Base-by-base conservation (phyloP, 208 protist genomes). In the Balamuthia mandrillaris region DNA sequence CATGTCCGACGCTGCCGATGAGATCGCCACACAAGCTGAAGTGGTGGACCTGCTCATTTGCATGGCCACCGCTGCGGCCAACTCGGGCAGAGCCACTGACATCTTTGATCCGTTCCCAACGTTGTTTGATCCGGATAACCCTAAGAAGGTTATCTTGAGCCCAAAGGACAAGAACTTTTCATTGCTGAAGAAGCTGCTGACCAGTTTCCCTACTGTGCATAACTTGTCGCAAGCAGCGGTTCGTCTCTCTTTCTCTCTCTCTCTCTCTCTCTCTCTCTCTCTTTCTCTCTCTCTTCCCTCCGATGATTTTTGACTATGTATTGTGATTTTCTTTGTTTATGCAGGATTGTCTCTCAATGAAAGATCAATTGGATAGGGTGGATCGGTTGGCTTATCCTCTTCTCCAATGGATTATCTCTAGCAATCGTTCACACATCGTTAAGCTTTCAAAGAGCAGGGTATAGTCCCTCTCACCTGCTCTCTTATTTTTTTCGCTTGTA, bases 41-140 rank as follows among this genome's bases (percentile, higher is more conserved):
- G 85, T 90, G 37, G 88, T 87, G 37, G 88, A 90, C 31, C 68
- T 90, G 65, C 72, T 90, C 66, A 12, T 90, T 9, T 49, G 16
- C 35, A 88, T 90, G 54, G 44, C 75, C 29, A 51, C 24, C 14
- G 44, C 65, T 2, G 87, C 87, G n/a, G 81, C 72, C 18, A 58
- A 85, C n/a, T 68, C 42, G 0, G 16, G 33, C 14, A 45, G 87
- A 5, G 3, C 24, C 21, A 47, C 72, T 24, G 37, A 65, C 37
- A 90, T 90, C 24, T 85, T 90, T 24, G 16, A 65, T 0, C 87
- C 87, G 35, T 90, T 65, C 81, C 42, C 24, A 61, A 27, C 61
- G n/a, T 18, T 56, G 18, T 27, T 70, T 61, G 24, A 61, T 56
- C 29, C 61, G 16, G 18, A 27, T 37, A 56, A 56, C n/a, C 29